These are phyloP conservation scores for Stemphylium beticola DNA, from an alignment of 2,329 filamentous ascomycete species.

Conservation along the genomic window DNA sequence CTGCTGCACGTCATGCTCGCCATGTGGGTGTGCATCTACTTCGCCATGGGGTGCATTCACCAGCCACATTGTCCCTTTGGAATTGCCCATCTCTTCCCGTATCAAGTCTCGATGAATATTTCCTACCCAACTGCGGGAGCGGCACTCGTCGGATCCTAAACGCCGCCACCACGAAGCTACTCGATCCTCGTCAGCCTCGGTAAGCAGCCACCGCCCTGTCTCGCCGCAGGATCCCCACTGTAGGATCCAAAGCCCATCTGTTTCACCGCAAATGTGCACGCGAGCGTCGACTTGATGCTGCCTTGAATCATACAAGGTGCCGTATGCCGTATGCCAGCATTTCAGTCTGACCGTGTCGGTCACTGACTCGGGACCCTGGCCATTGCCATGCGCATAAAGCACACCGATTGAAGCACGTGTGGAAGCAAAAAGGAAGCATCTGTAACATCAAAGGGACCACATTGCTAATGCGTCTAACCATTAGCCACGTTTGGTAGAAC, in stretches of 20 bases:
- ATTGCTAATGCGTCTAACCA: background rate
- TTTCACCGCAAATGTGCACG: background rate
- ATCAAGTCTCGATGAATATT: too few relatives aligned
- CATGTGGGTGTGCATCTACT: background rate
- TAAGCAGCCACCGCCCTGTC: background rate
- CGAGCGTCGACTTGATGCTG: background rate
- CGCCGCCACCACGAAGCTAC: background rate
- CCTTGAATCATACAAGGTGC: background rate
- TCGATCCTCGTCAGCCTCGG: background rate
- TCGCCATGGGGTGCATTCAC: too few relatives aligned
- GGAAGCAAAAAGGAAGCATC: slow-evolving; percentile 18
- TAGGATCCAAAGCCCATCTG: background rate
- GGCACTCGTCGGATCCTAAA: too few relatives aligned
- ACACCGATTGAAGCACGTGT: slow-evolving; percentile 16
- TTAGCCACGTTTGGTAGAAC: slow-evolving; percentile 3
- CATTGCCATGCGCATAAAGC: slow-evolving; percentile 11
- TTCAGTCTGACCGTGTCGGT: background rate
- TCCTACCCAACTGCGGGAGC: too few relatives aligned
- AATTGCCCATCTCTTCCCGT: too few relatives aligned
- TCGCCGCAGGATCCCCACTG: background rate
- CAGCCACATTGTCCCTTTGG: too few relatives aligned
- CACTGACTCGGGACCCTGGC: slow-evolving; percentile 15
- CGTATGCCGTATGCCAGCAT: background rate
- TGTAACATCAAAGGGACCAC: slow-evolving; percentile 2
- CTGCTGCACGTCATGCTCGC: slow-evolving; percentile 2